Evolutionary conservation across 768 basidiomycete species (phyloP).

Genomic region (Suillus hirtellus): DNA sequence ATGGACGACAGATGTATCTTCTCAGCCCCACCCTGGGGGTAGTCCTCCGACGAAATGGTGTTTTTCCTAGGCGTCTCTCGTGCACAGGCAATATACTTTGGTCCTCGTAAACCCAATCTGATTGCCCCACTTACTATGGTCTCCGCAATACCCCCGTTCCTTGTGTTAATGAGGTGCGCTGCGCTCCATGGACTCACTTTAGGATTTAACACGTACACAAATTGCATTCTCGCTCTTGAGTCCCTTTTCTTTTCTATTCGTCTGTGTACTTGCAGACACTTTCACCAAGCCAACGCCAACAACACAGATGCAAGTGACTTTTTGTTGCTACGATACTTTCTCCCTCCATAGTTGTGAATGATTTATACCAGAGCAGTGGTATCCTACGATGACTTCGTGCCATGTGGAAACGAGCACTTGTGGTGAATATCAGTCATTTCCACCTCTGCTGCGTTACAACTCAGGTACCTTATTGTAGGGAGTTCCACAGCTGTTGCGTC

Average conservation of each 20-base stretch:
- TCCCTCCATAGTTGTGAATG: background rate
- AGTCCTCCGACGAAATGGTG: background rate
- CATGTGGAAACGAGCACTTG: background rate
- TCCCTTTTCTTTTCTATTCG: background rate
- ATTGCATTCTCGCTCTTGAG: background rate
- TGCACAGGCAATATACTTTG: background rate
- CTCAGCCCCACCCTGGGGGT: background rate
- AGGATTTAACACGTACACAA: background rate
- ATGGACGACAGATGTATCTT: background rate
- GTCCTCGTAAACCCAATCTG: background rate
- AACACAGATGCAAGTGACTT: background rate
- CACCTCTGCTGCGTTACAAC: background rate
- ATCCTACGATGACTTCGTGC: background rate
- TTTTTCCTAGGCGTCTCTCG: background rate
- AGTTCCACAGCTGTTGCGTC: background rate
- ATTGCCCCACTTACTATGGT: background rate
- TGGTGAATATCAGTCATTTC: background rate
- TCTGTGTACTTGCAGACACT: background rate
- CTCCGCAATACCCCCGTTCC: background rate
- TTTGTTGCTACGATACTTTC: background rate
- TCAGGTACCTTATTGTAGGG: background rate
- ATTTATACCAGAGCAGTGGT: background rate
- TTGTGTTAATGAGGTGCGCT: background rate
- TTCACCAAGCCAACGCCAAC: background rate
- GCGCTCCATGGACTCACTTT: background rate